Base-by-base conservation (phyloP, 139 green algal genomes). In the Chlamydomonas sp. region DNA sequence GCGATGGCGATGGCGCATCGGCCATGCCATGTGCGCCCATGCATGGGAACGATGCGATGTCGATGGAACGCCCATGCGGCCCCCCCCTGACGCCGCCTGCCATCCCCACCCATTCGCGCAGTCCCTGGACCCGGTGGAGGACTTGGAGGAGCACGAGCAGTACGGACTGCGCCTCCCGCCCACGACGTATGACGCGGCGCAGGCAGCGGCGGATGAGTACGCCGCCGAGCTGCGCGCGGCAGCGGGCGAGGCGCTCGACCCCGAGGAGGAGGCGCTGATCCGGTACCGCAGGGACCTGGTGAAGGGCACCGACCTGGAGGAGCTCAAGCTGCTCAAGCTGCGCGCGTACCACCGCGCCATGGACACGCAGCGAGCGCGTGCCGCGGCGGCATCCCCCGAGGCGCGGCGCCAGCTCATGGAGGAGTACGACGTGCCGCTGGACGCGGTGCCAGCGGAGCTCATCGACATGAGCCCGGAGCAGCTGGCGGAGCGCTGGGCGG, bases 251-350 rank as follows among this genome's bases (percentile, higher is more conserved):
- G 20, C 8, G 22, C 8, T 49, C 8, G 60, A 68, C 13, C 36
- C 62, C 20, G 57, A 58, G 35, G 10, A 67, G 36, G n/a, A 75
- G 39, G 39, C 48, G 47, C 22, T 58, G 2, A 35, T 65, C 10
- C n/a, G 43, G 31, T 64, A 39, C 54, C 29, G 57, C 5, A 68
- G 39, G 47, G 13, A 39, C 13, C 24, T 71, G 4, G 65, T 71
- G 47, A 28, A 61, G 13, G 65, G 65, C n/a, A 62, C 38, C 10
- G 38, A 39, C 28, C 3, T 62, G 65, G 65, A 71, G 30, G 65
- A 71, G 3, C 4, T 61, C 47, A 71, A 71, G 31, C 62, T 28
- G 65, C 65, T 71, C 5, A 71, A 71, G 65, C 47, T 71, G 65
- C 26, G 65, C 6, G 39, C 65, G 16, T 71, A 71, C n/a, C 47